Base-by-base conservation (phyloP, 208 protist species). In the Acanthamoeba triangularis region DNA sequence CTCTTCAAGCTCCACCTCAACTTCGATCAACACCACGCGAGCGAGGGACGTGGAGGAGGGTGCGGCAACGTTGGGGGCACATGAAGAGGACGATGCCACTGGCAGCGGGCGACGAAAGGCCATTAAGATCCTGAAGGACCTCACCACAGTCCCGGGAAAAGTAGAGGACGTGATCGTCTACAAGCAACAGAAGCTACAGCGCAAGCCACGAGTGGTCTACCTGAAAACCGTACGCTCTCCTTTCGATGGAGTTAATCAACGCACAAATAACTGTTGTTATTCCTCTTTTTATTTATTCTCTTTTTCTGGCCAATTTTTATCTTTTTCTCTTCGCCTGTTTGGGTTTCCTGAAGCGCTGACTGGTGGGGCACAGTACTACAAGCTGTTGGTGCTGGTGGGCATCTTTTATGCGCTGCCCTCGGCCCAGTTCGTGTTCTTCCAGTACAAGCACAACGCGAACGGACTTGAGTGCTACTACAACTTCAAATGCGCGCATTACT, bases 381-480 rank as follows among this genome's bases (percentile, higher is more conserved):
- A 92, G 63, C 37, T 92, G 85, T 37, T 92, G 33, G 30, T 92
- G 41, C 37, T 92, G 52, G 85, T 92, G 59, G 85, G 85, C 20
- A 76, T 92, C 41, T 92, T 92, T 59, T 92, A 92, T 16, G 85
- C 85, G 85, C 59, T 92, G 52, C 85, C 85, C 5, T 67, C 85
- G 18, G 85, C 63, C 30, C 85, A 92, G 85, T 92, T 92, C 63
- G 85, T 92, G 35, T 76, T 92, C 59, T 92, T 92, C 41, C 85
- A 92, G 37, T 92, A 74, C 41, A 67, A 92, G 85, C 54, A 67
- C n/a, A 74, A 25, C 63, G 52, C 30, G 59, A 92, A 14, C 14
- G 85, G 54, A 0, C 47, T 67, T 33, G 44, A 11, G 23, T 92
- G 85, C 85, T 92, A 92, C 85, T 92, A 35, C 63, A 92, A 92